These are phyloP conservation scores for Scleromitrula shiraiana DNA, from an alignment of 2,329 filamentous ascomycete genomes.

Conservation along the genomic window DNA sequence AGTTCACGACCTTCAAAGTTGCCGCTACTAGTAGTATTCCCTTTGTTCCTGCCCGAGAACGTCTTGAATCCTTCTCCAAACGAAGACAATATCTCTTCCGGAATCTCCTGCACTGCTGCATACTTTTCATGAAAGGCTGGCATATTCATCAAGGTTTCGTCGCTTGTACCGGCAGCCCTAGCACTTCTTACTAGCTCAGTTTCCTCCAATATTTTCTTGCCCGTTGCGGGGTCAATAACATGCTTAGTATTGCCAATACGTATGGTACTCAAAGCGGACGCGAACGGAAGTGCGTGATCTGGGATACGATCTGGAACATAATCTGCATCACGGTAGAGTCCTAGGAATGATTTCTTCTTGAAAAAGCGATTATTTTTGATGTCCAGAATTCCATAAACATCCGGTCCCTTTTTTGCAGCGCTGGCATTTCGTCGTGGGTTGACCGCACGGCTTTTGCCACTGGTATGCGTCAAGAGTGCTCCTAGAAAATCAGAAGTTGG, in stretches of 20 bases:
- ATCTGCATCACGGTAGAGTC: slow-evolving; percentile 26
- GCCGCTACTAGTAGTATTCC: no score
- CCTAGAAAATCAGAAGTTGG: slow-evolving; percentile 27
- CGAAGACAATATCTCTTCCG: background rate
- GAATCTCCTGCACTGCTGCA: background rate
- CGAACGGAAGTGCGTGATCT: slow-evolving; percentile 27
- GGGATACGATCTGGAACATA: slow-evolving; percentile 34
- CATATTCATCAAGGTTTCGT: slow-evolving; percentile 3
- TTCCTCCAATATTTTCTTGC: slow-evolving; percentile 24
- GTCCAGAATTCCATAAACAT: slow-evolving; percentile 19
- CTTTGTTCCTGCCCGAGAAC: no score
- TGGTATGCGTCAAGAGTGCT: slow-evolving; percentile 15
- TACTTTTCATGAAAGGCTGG: no score
- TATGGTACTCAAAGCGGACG: slow-evolving; percentile 23
- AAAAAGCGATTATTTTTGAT: slow-evolving; percentile 27
- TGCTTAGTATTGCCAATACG: slow-evolving; percentile 27
- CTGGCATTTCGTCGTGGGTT: background rate
- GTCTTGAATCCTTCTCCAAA: background rate
- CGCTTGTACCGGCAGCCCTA: slow-evolving; percentile 14
- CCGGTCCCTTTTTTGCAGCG: slow-evolving; percentile 4
- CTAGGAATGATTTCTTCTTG: slow-evolving; percentile 30
- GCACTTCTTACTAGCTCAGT: slow-evolving; percentile 25
- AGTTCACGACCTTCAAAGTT: slow-evolving; percentile 8
- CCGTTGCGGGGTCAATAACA: slow-evolving; percentile 25
- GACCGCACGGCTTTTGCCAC: no score